Percentiles rank a stretch among this genome's conserved stretches.
These are phyloP conservation scores for Angomonas deanei DNA, from an alignment of 208 protist species.

Conservation along the genomic window DNA sequence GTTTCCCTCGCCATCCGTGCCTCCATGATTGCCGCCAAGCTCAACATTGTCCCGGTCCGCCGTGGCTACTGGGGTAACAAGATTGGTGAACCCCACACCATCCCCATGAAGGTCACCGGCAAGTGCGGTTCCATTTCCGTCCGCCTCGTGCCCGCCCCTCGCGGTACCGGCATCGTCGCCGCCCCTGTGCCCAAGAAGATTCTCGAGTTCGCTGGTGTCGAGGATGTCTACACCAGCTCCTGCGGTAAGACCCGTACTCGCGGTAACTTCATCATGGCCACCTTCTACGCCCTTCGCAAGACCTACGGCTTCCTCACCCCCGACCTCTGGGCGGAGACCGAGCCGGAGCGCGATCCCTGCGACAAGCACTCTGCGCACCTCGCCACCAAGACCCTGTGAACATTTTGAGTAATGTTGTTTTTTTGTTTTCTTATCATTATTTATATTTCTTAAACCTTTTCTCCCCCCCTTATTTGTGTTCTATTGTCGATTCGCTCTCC, in stretches of 20 bases:
- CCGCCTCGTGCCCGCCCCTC: constrained; percentile 98
- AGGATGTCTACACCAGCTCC: constrained; percentile 98
- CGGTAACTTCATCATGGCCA: constrained; percentile 99
- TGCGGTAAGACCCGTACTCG: constrained; percentile 96
- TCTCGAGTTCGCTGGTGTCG: constrained; percentile 96
- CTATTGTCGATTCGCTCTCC: neutral
- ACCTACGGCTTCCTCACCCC: constrained; percentile 99
- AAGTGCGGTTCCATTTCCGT: constrained; percentile 99
- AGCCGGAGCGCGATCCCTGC: constrained; percentile 87
- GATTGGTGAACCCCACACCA: constrained; percentile 98
- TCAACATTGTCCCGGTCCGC: constrained; percentile 97
- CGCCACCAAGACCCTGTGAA: constrained; percentile 28
- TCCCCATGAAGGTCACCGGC: constrained; percentile 98
- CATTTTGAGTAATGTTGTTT: constrained; percentile 15
- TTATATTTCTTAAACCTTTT: constrained; percentile 18
- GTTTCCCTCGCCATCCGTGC: constrained; percentile 98
- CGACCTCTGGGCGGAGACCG: constrained; percentile 95
- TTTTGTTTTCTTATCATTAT: constrained; percentile 9
- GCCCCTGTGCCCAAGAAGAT: constrained; percentile 97
- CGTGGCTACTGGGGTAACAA: constrained; percentile 99
- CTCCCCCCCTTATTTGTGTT: constrained; percentile 9
- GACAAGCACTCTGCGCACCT: constrained; percentile 91
- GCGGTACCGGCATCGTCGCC: constrained; percentile 99
- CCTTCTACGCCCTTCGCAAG: constrained; percentile 95
- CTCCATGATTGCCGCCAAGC: constrained; percentile 97